Evolutionary conservation across 1,284 basidiomycete genomes (phyloP).

Genomic region (Ustilago xerochloae): DNA sequence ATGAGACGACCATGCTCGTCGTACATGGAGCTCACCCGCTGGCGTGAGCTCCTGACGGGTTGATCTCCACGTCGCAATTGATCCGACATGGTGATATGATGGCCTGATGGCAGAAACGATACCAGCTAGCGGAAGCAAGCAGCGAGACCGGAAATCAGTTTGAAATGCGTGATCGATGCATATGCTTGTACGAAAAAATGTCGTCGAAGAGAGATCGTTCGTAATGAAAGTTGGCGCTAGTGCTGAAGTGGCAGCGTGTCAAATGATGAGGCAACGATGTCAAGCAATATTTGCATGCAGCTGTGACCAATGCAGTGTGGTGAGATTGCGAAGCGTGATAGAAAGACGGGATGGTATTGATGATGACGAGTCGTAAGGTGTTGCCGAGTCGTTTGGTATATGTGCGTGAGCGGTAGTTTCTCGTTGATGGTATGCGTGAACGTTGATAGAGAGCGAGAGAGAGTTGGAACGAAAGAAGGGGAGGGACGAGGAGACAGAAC

Average conservation of each 20-base stretch:
- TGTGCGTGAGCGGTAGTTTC: background rate
- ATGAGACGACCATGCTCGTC: conserved; percentile 21
- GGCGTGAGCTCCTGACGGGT: conserved; percentile 17
- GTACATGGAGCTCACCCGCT: conserved; percentile 25
- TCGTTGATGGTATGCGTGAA: background rate
- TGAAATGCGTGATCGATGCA: too few species aligned
- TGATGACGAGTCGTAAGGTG: background rate
- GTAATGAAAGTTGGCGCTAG: too few species aligned
- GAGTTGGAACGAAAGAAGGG: background rate
- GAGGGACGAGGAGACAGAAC: too few species aligned
- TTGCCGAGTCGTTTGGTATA: background rate
- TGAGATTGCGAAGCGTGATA: background rate
- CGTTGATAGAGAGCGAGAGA: background rate
- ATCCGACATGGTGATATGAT: conserved; percentile 26
- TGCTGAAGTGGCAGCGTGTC: too few species aligned
- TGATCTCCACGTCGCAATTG: conserved; percentile 18
- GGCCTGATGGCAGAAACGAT: background rate
- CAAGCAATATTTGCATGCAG: too few species aligned
- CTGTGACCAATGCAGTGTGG: background rate
- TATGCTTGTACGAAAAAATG: too few species aligned
- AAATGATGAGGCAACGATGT: too few species aligned
- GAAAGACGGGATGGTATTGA: background rate
- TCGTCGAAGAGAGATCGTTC: too few species aligned
- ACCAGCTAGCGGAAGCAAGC: conserved; percentile 6
- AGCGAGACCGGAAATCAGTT: background rate